Percentiles rank a stretch among this genome's conserved stretches.
Evolutionary conservation across 2,329 filamentous ascomycete genomes (phyloP).

Genomic region (Cryoendolithus antarcticus): DNA sequence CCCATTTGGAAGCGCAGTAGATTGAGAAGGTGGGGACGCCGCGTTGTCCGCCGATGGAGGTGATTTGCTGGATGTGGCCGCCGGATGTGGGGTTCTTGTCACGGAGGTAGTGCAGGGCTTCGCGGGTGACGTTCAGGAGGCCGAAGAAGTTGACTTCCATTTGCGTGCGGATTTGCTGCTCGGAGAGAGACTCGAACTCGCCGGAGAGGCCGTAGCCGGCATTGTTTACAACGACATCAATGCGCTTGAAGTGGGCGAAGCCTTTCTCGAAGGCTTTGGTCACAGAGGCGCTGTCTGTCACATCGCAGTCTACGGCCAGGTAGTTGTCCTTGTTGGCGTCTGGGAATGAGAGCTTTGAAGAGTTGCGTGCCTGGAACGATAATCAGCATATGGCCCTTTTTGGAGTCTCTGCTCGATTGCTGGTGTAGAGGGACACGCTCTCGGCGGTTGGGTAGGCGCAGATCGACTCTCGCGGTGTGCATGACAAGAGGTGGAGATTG

Average conservation of each 20-base stretch:
- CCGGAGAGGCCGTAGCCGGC: conserved; percentile 44
- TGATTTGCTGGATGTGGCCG: conserved; percentile 43
- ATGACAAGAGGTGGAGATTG: too few species aligned
- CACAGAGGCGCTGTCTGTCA: conserved; percentile 25
- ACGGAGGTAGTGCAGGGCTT: conserved; percentile 32
- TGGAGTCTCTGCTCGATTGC: too few species aligned
- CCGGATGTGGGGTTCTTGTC: conserved; percentile 32
- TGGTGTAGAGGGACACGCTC: too few species aligned
- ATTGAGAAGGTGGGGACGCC: conserved; percentile 30
- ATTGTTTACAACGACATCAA: conserved; percentile 51
- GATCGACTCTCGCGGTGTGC: too few species aligned
- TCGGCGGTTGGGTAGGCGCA: too few species aligned
- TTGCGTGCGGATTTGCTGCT: conserved; percentile 38
- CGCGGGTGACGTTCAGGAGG: conserved; percentile 39
- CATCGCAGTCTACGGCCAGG: conserved; percentile 40
- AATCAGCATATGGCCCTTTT: too few species aligned
- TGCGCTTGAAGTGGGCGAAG: conserved; percentile 38
- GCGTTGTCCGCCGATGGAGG: conserved; percentile 38
- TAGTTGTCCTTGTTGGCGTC: conserved; percentile 35
- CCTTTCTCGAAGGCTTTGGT: conserved; percentile 30
- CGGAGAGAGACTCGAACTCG: conserved; percentile 39
- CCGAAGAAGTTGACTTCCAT: conserved; percentile 51
- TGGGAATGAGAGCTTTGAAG: conserved; percentile 26
- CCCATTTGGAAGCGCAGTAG: conserved; percentile 33
- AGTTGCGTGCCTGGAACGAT: conserved; percentile 24